Conservation (phyloP, 176 grass and related monocot genomes). For the Ensete ventricosum region DNA sequence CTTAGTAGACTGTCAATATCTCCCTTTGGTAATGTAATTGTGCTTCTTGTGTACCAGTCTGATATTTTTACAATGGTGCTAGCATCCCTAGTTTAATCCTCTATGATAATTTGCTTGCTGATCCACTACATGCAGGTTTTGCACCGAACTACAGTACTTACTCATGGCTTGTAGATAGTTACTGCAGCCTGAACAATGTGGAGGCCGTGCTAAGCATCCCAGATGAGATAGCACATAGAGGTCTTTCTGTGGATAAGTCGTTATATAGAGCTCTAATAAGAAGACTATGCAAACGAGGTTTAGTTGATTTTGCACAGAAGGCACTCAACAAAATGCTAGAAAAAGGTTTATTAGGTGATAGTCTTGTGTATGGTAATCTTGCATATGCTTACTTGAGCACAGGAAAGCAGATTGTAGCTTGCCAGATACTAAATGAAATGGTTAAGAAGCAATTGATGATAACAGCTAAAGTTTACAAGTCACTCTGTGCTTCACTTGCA, state of each 20-base stretch:
- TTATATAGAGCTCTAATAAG: constrained; percentile 72
- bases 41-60: no score
- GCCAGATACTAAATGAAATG: constrained; percentile 45
- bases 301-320: constrained; percentile 55
- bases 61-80: not conserved
- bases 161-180: constrained; percentile 73
- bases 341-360: constrained; percentile 48
- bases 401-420: constrained; percentile 38
- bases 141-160: constrained; percentile 57
- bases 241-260: constrained; percentile 50
- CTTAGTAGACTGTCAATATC: not conserved
- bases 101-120: constrained; percentile 3
- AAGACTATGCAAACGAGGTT: constrained; percentile 61
- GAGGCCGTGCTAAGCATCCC: constrained; percentile 56
- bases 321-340: constrained; percentile 47
- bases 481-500: constrained; percentile 44
- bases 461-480: constrained; percentile 51
- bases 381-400: constrained; percentile 48
- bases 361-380: constrained; percentile 52
- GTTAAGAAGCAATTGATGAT: constrained; percentile 39
- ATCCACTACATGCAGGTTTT: constrained; percentile 39
- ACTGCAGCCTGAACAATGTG: constrained; percentile 48
- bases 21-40: no score
- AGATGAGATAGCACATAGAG: constrained; percentile 59
- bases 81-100: not conserved